Base-by-base conservation (phyloP, 2,329 filamentous ascomycete genomes). In the Trichoderma koningii region DNA sequence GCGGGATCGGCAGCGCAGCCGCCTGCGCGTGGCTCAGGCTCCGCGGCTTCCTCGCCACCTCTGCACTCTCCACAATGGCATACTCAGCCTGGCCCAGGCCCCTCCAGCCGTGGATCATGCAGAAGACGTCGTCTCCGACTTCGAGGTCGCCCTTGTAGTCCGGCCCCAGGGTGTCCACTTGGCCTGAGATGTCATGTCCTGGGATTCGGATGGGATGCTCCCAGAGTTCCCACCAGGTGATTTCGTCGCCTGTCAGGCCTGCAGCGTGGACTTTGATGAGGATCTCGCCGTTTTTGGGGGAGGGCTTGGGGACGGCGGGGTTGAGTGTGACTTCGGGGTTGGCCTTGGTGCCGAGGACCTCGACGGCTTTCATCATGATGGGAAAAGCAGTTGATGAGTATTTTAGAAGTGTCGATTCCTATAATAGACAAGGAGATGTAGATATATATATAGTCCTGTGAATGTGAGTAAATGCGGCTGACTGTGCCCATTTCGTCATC, bases 121-220 rank as follows among this genome's bases (percentile, higher is more conserved):
- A 71, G 56, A 70, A 74, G 5, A 76, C 72, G 9, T 66, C 64
- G 7, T 75, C 69, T 15, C 69, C 68, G 10, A 69, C 21, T 0
- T 19, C 9, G 3, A 69, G 21, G 1, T 66, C 17, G 2, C 73
- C 73, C 5, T 44, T 28, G 66, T 74, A 73, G 1, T 50, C 45
- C 0, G 72, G 68, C 0, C 73, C 73, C 1, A 77, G 55, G 0
- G 66, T 68, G 2, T 61, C 66, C n/a, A 78, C 64, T 5, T 68
- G 65, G 21, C 76, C 76, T 3, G 76, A 77, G 19, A 78, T 65
- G 28, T 78, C 76, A 50, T 76, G 76, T 0, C 76, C 76, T 0
- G 76, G 76, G 14, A 78, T 72, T 3, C 71, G 70, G 19, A 64
- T 50, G 1, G 72, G 62, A 0, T 70, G 71, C 2, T 68, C 48